phyloP scores from a whole-genome alignment of 805 yeast genomes.

The Metschnikowia reukaufii region DNA sequence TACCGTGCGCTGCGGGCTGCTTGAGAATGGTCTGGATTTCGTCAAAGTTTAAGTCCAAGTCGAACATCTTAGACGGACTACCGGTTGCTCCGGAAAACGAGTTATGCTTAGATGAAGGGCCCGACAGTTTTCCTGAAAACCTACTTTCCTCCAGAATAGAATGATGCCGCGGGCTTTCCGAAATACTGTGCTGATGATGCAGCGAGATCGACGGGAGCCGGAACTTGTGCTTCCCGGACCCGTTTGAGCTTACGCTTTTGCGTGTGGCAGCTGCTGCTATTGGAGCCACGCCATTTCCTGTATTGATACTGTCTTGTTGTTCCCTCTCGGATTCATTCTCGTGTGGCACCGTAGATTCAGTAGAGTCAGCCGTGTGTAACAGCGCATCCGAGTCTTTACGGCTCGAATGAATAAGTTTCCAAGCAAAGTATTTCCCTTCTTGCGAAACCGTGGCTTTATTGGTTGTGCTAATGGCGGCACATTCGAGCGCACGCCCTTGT shows the following conservation, averaged over 20 bases:
- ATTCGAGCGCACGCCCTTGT: constrained; percentile 27
- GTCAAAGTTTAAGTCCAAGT: constrained; percentile 48
- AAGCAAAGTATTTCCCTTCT: constrained; percentile 36
- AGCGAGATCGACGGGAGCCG: constrained; percentile 36
- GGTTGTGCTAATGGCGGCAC: constrained; percentile 52
- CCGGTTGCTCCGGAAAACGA: constrained; percentile 17
- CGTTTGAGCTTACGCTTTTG: constrained; percentile 14
- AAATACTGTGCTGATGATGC: constrained; percentile 26
- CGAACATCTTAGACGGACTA: constrained; percentile 23
- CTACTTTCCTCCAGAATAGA: constrained; percentile 17
- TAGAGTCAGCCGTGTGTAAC: constrained; percentile 9
- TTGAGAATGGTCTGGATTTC: constrained; percentile 55
- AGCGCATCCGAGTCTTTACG: constrained; percentile 31
- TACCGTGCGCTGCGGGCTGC: constrained; percentile 15
- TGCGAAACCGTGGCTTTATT: constrained; percentile 46
- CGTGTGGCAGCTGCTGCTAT: constrained; percentile 4
- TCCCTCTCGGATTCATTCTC: no score
- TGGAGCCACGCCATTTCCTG: no score
- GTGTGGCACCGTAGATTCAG: neutral
- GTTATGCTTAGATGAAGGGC: constrained; percentile 12
- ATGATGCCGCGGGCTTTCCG: constrained; percentile 10
- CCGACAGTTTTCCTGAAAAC: constrained; percentile 15
- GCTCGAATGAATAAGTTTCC: constrained; percentile 41
- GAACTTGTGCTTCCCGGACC: constrained; percentile 34
- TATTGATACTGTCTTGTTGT: no score